Evolutionary conservation across 495 filamentous ascomycete species (phyloP), one percentile per base, ranked within the genome.

Genomic region (Penicillium ucsense): DNA sequence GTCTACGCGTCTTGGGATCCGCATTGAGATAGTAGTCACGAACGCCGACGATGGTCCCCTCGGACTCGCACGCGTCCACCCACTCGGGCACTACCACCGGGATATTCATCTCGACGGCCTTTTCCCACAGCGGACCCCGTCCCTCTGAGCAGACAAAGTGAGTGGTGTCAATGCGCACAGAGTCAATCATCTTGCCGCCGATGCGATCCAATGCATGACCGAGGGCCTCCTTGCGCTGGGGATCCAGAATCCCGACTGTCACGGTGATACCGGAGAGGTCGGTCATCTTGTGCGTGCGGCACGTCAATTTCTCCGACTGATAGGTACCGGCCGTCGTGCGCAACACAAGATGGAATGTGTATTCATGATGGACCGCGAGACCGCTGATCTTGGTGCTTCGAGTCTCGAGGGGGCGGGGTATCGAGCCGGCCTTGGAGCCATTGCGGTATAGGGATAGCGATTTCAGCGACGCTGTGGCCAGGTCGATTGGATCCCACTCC

Each of bases 121-220:
- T 89, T 68, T 97, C 94, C 94, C 94, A 99, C 27, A 80, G 73
- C 39, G 84, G 75, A 6, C 92, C 92, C 11, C 89, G 72, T 3
- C 91, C 91, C 61, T 99, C 94, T n/a, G 86, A 91, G 53, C 91
- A 96, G 42, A 99, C 90, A 63, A 97, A 99, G 66, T 99, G 92
- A 10, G 92, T 99, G 3, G 92, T 99, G 57, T 99, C 92, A 50
- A 99, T 97, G 45, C 91, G 76, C 31, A 99, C 94, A 3, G 79
- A 75, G 52, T 97, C 94, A 41, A 88, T 85, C 46, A 96, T 69
- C 70, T 92, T 94, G 37, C 87, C 94, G 34, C 94, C 92, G 49
- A 99, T 94, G 46, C 89, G 76, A 53, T 94, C 83, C 20, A 95
- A 74, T 3, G 89, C 85, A 12, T 73, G 75, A 20, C 77, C 68